A percentile compares a stretch with the other conserved stretches of the same genome.
Evolutionary conservation across 257 asterid species (phyloP).

Genomic region (Solanum appendiculatum): DNA sequence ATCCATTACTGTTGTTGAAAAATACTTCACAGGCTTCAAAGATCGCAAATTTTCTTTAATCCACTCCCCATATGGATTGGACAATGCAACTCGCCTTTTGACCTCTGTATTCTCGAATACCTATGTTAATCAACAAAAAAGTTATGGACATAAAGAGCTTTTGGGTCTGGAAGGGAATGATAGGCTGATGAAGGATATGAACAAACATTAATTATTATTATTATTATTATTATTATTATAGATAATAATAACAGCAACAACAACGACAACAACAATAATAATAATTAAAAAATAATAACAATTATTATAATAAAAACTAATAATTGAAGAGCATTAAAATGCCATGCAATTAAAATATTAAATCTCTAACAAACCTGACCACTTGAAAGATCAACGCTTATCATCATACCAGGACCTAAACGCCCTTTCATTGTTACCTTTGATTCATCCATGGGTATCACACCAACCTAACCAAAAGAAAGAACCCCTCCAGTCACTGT

Average conservation of each 20-base stretch:
- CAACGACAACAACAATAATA: background rate
- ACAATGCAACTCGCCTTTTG: slow-evolving; percentile 74
- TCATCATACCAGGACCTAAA: slow-evolving; percentile 99
- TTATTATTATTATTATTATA: background rate
- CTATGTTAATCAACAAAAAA: slow-evolving; percentile 21
- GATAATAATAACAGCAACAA: background rate
- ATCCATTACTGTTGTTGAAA: slow-evolving; percentile 63
- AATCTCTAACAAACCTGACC: slow-evolving; percentile 69
- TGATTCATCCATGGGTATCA: slow-evolving; percentile 84
- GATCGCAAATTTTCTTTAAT: slow-evolving; percentile 73
- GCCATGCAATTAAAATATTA: background rate
- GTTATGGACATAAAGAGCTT: background rate
- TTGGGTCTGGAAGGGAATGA: background rate
- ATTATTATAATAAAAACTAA: background rate
- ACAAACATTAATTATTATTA: background rate
- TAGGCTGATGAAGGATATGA: background rate
- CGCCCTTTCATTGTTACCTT: slow-evolving; percentile 96
- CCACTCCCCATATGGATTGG: slow-evolving; percentile 90
- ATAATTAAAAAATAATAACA: background rate
- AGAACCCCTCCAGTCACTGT: background rate
- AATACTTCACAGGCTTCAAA: slow-evolving; percentile 56
- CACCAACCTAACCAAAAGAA: slow-evolving; percentile 69
- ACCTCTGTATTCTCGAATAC: slow-evolving; percentile 95
- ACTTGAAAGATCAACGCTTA: slow-evolving; percentile 67
- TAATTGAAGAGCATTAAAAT: background rate